Conservation (phyloP, 2,329 filamentous ascomycete genomes). For the Graphiopsis chlorocephala region DNA sequence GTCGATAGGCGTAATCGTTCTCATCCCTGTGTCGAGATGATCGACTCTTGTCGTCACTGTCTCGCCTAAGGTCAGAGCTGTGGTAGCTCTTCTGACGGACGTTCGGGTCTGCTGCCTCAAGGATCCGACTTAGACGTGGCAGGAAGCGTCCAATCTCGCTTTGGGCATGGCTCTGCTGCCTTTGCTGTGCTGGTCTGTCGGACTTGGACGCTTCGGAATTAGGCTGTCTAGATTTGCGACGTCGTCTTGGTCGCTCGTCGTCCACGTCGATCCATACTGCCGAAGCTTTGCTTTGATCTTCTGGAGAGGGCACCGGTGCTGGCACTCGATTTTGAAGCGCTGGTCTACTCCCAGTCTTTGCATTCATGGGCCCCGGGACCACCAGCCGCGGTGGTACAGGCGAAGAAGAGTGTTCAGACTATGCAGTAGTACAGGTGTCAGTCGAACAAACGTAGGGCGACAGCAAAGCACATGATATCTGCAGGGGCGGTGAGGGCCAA, state of each 20-base stretch:
- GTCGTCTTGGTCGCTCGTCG: slow-evolving; percentile 17
- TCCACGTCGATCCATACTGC: slow-evolving; percentile 32
- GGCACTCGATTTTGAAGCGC: slow-evolving; percentile 23
- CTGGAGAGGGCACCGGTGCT: slow-evolving; percentile 21
- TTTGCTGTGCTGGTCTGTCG: not conserved
- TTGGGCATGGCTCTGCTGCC: slow-evolving; percentile 16
- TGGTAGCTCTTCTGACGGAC: slow-evolving; percentile 1
- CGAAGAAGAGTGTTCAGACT: slow-evolving; percentile 22
- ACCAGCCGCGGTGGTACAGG: slow-evolving; percentile 26
- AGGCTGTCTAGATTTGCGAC: slow-evolving; percentile 10
- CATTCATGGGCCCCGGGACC: slow-evolving; percentile 25
- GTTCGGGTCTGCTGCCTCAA: slow-evolving; percentile 34
- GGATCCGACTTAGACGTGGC: slow-evolving; percentile 41
- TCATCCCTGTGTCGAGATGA: slow-evolving; percentile 22
- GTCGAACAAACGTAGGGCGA: slow-evolving; percentile 19
- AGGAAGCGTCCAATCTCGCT: slow-evolving; percentile 33
- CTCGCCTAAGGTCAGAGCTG: not conserved
- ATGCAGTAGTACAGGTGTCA: slow-evolving; percentile 21
- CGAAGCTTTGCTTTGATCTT: slow-evolving; percentile 22
- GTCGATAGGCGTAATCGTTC: slow-evolving; percentile 22
- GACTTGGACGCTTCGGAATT: not conserved
- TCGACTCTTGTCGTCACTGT: slow-evolving; percentile 3
- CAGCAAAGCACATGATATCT: slow-evolving; percentile 16
- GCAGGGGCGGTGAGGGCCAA: slow-evolving; percentile 14
- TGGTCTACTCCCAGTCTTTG: slow-evolving; percentile 16